A percentile compares a stretch with the other conserved stretches of the same genome.
phyloP scores from a whole-genome alignment of 495 filamentous ascomycete genomes.

The Penicillium fimorum region DNA sequence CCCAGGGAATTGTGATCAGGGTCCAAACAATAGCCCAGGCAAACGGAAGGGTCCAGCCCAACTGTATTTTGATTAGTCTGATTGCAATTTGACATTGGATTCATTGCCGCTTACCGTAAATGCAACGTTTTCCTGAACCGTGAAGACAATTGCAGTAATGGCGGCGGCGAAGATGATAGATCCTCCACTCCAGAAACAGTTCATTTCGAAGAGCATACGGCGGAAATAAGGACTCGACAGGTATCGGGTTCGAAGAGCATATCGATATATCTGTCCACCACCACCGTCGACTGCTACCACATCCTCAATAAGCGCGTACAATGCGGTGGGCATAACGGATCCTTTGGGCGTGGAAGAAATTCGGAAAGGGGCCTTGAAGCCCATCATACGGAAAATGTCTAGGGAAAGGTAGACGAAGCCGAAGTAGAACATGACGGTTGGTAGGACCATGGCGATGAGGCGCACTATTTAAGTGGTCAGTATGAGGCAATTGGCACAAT shows the following conservation, averaged over 20 bases:
- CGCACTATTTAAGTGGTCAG: slow-evolving; percentile 43
- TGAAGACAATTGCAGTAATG: slow-evolving; percentile 62
- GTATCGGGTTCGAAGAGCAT: slow-evolving; percentile 63
- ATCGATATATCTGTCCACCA: slow-evolving; percentile 66
- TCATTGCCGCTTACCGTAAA: slow-evolving; percentile 59
- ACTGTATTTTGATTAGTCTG: slow-evolving; percentile 18
- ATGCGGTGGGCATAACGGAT: slow-evolving; percentile 63
- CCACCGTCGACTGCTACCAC: slow-evolving; percentile 76
- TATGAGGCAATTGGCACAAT: slow-evolving; percentile 15
- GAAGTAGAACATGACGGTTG: slow-evolving; percentile 59
- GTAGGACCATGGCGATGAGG: slow-evolving; percentile 60
- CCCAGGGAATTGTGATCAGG: slow-evolving; percentile 64
- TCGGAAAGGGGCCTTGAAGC: slow-evolving; percentile 59
- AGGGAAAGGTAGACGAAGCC: slow-evolving; percentile 54
- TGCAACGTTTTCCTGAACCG: slow-evolving; percentile 59
- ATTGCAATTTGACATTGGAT: neutral
- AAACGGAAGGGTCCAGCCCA: slow-evolving; percentile 70
- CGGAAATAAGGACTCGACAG: slow-evolving; percentile 69
- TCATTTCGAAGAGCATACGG: slow-evolving; percentile 67
- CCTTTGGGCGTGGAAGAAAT: slow-evolving; percentile 72
- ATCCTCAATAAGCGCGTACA: slow-evolving; percentile 78
- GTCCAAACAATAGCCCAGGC: slow-evolving; percentile 68
- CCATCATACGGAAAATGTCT: slow-evolving; percentile 42
- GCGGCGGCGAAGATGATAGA: slow-evolving; percentile 54
- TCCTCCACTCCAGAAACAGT: slow-evolving; percentile 72